A percentile compares a stretch with the other conserved stretches of the same genome.
These are phyloP conservation scores for Pueraria montana DNA, from an alignment of 306 rosid species.

Conservation along the genomic window DNA sequence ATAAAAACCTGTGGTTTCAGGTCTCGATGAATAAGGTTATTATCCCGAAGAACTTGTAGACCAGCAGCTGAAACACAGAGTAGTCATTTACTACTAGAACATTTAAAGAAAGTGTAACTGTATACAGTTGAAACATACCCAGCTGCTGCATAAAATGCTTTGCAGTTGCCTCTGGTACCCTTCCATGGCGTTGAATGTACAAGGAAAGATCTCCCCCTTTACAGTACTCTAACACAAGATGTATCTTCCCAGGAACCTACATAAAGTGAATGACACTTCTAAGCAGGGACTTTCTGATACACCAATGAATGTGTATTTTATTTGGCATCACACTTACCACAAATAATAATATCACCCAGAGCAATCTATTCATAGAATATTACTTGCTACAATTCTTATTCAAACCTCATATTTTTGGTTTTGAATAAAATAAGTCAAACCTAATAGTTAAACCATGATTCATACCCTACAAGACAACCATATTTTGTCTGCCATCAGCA, in stretches of 20 bases:
- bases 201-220: constrained; percentile 96
- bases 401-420: constrained; percentile 35
- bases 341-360: constrained; percentile 25
- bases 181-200: constrained; percentile 86
- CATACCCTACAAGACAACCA: constrained; percentile 8
- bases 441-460: constrained; percentile 27
- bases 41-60: constrained; percentile 90
- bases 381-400: constrained; percentile 15
- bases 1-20: constrained; percentile 91
- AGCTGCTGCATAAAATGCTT: constrained; percentile 96
- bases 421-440: constrained; percentile 15
- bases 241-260: constrained; percentile 95
- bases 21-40: constrained; percentile 93
- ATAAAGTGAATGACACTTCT: constrained; percentile 45
- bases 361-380: constrained; percentile 36
- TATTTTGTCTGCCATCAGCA: constrained; percentile 22
- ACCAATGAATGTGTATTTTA: constrained; percentile 38
- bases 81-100: constrained; percentile 41
- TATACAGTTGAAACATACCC: constrained; percentile 63
- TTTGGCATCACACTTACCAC: constrained; percentile 14
- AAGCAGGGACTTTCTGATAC: constrained; percentile 27
- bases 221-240: constrained; percentile 96
- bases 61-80: constrained; percentile 83
- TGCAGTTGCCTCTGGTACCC: constrained; percentile 86
- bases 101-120: constrained; percentile 23